These are phyloP conservation scores for Dactylellina leptospora DNA, from an alignment of 2,329 filamentous ascomycete genomes.

Conservation along the genomic window DNA sequence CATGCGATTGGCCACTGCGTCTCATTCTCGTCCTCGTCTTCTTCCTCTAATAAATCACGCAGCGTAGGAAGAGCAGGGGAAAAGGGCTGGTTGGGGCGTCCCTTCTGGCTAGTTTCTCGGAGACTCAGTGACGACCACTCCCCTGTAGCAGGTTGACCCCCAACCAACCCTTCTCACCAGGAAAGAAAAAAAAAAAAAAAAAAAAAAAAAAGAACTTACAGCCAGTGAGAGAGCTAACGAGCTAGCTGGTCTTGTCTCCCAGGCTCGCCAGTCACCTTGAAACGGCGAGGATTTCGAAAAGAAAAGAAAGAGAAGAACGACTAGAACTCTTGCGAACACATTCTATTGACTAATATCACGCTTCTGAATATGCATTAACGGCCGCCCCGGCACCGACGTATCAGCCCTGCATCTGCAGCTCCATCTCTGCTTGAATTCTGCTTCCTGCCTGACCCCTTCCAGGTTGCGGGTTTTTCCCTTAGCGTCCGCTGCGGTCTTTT, in stretches of 20 bases:
- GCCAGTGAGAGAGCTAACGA: too few species aligned
- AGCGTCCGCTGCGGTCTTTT: too few species aligned
- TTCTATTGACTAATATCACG: conserved; percentile 12
- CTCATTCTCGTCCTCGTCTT: not conserved
- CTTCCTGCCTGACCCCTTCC: not conserved
- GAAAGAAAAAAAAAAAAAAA: too few species aligned
- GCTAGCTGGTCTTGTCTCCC: too few species aligned
- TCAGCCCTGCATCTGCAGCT: conserved; percentile 44
- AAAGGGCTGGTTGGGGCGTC: too few species aligned
- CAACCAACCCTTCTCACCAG: conserved; percentile 1
- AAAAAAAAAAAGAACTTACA: too few species aligned
- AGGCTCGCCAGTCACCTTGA: conserved; percentile 31
- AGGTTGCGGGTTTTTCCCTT: conserved; percentile 5
- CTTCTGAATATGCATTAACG: conserved; percentile 20
- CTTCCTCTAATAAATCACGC: conserved; percentile 32
- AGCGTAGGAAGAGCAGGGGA: not conserved
- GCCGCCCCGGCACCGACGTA: conserved; percentile 42
- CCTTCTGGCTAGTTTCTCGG: conserved; percentile 15
- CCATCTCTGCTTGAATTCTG: conserved; percentile 4
- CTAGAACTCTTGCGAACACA: not conserved
- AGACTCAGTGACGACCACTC: not conserved
- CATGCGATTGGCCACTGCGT: conserved; percentile 28
- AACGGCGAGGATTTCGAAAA: conserved; percentile 28
- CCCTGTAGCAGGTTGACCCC: conserved; percentile 15
- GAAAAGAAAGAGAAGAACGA: too few species aligned